These are phyloP conservation scores for Vavraia culicis DNA, from an alignment of 371 early-diverging fungal genomes.

Conservation along the genomic window DNA sequence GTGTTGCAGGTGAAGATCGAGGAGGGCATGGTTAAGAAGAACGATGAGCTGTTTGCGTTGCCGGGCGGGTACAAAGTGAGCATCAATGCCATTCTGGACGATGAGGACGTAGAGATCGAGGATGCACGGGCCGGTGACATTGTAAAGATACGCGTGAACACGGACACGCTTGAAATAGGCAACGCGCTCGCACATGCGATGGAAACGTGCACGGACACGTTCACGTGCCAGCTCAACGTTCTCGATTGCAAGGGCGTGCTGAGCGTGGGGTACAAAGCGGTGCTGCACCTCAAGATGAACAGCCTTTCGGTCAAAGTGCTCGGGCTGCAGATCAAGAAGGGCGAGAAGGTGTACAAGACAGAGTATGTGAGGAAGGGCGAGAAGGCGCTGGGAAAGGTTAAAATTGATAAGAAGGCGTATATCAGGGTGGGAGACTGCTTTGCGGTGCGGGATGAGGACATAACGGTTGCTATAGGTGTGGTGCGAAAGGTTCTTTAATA, in stretches of 20 bases:
- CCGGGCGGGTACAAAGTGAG: conserved; percentile 23
- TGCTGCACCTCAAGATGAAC: conserved; percentile 39
- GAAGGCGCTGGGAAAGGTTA: conserved; percentile 35
- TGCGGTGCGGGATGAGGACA: conserved; percentile 38
- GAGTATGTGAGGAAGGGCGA: conserved; percentile 37
- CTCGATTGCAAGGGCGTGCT: conserved; percentile 37
- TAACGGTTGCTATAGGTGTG: conserved; percentile 42
- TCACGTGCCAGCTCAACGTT: conserved; percentile 35
- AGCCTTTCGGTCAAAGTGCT: conserved; percentile 29
- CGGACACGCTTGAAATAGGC: conserved; percentile 38
- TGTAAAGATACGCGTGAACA: conserved; percentile 35
- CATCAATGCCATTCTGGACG: conserved; percentile 24
- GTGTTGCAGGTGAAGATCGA: conserved; percentile 29
- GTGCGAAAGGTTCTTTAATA: conserved; percentile 38
- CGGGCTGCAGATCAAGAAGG: conserved; percentile 32
- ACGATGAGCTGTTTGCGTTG: conserved; percentile 15
- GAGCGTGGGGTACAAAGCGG: conserved; percentile 37
- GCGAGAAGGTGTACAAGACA: conserved; percentile 35
- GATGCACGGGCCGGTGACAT: conserved; percentile 35
- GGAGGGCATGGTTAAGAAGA: conserved; percentile 20
- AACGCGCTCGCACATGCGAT: conserved; percentile 15
- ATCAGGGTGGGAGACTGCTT: conserved; percentile 33
- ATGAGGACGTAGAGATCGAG: conserved; percentile 41
- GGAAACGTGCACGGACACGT: conserved; percentile 22
- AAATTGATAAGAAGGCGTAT: conserved; percentile 3